These are phyloP conservation scores for Solanum chilense DNA, from an alignment of 257 asterid genomes.

Conservation along the genomic window DNA sequence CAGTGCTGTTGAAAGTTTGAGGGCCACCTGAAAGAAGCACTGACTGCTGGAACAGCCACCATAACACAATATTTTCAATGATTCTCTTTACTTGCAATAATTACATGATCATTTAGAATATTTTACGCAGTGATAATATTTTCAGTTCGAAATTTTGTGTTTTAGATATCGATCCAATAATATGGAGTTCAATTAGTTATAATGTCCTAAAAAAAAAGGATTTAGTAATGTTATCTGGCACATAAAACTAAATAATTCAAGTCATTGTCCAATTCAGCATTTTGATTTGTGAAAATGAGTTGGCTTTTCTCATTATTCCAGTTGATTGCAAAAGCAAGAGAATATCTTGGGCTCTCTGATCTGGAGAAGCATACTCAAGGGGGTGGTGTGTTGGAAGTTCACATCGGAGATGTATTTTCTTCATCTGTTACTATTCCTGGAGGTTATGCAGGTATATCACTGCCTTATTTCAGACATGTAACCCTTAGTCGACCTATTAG, in stretches of 20 bases:
- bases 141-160: not conserved
- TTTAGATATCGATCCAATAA: not conserved
- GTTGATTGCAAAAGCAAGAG: conserved; percentile 59
- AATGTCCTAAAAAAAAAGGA: not conserved
- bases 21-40: not conserved
- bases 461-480: not conserved
- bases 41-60: not conserved
- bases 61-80: not conserved
- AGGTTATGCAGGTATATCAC: conserved; percentile 58
- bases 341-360: conserved; percentile 48
- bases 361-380: conserved; percentile 41
- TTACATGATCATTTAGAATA: not conserved
- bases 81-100: not conserved
- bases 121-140: not conserved
- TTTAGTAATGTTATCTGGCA: not conserved
- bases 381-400: conserved; percentile 59
- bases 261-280: not conserved
- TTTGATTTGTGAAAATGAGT: not conserved
- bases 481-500: not conserved
- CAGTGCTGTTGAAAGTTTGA: not conserved
- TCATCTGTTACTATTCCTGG: conserved; percentile 52
- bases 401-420: conserved; percentile 68
- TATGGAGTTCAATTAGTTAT: not conserved
- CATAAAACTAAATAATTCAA: not conserved
- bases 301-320: conserved; percentile 10